Base-by-base conservation (phyloP, 1,284 basidiomycete genomes). In the Ceratobasidium sp. region DNA sequence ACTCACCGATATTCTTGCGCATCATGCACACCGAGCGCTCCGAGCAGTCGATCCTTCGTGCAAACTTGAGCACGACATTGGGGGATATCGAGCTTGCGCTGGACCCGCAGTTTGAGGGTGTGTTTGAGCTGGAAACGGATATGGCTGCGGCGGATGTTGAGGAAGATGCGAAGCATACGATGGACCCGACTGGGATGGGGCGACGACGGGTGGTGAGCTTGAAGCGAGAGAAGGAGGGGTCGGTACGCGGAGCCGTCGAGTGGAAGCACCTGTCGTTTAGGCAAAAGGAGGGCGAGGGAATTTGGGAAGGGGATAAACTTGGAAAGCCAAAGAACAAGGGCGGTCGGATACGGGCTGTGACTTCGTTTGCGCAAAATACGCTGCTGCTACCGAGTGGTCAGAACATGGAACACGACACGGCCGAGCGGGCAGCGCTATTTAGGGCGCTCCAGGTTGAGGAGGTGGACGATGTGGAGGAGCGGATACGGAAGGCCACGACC, bases 1-100 rank as follows among this genome's bases (percentile, higher is more conserved):
- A 54, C 52, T 69, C 66, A 46, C 66, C 66, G 66, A 69, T 69
- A 69, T 69, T 69, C 66, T 30, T 69, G 52, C 66, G 66, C 14
- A 43, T 69, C 18, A 57, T 69, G 66, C 66, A 69, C 52, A 47
- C 66, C 38, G 52, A 69, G 18, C 52, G 52, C 28, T 69, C 66
- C n/a, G 38, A 69, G 26, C 66, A 21, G 47, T 55, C 66, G n/a
- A 52, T 57, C 3, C 52, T 69, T 23, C 66, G 41, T 38, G 66
- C 66, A 1, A 69, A 69, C 41, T 26, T 69, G 41, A 69, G 52
- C 0, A 69, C 66, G 41, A 55, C 50, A 23, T 32, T 69, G 21
- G 66, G 38, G 6, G 66, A 69, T 16, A 69, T 69, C 43, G 66
- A 69, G 41, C 52, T 69, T 30, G 26, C 54, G 11, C 41, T 69